Conservation (phyloP, 75 land plant species). For the Ceratopteris richardii region DNA sequence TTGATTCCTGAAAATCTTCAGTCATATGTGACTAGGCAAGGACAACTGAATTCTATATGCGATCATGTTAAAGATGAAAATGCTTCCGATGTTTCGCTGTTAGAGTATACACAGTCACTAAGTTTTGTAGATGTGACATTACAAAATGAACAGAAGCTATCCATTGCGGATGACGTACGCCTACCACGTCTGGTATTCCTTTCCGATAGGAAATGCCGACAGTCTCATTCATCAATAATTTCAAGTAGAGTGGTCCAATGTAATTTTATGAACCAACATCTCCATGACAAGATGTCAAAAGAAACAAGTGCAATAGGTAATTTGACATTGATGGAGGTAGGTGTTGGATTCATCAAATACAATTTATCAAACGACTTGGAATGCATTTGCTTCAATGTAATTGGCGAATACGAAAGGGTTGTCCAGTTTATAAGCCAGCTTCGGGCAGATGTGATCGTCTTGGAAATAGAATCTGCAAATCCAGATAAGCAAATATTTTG, state of each 20-base stretch:
- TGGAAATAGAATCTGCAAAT: conserved; percentile 1
- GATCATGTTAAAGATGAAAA: neutral
- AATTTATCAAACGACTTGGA: neutral
- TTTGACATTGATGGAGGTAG: neutral
- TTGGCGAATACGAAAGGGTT: neutral
- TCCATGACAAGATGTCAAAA: neutral
- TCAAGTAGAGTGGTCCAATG: neutral
- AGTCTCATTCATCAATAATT: neutral
- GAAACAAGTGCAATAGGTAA: no score
- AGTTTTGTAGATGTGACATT: neutral
- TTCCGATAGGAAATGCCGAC: neutral
- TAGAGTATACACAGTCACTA: neutral
- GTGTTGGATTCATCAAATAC: neutral
- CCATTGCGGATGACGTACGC: neutral
- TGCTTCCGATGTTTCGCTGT: neutral
- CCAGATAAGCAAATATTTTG: no score
- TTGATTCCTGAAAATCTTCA: no score
- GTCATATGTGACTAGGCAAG: no score
- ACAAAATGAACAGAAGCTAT: neutral
- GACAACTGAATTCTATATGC: neutral
- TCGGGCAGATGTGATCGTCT: conserved; percentile 2
- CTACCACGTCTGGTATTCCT: neutral
- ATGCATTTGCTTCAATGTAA: neutral
- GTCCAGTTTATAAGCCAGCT: neutral
- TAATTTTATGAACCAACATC: conserved; percentile 1